A percentile compares a stretch with the other conserved stretches of the same genome.
phyloP scores from a whole-genome alignment of 2,329 filamentous ascomycete genomes.

The Colletotrichum lindemuthianum region DNA sequence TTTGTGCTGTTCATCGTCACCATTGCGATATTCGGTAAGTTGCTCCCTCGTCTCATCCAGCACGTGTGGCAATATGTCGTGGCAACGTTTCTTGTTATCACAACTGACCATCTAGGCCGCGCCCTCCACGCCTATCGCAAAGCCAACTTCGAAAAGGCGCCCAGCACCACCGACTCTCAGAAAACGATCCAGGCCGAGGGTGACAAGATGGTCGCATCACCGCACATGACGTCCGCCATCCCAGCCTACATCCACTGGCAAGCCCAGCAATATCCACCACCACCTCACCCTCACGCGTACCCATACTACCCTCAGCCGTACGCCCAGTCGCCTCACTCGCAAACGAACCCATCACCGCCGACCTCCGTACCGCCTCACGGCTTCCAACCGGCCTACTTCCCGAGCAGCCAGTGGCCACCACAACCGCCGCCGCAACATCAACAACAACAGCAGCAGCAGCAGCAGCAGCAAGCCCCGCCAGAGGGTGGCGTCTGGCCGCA shows the following conservation, averaged over 20 bases:
- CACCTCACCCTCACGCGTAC: constrained; percentile 30
- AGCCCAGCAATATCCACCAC: constrained; percentile 25
- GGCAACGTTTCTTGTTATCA: background rate
- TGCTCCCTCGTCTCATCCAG: background rate
- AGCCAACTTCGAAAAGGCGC: constrained; percentile 31
- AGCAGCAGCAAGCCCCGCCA: constrained; percentile 18
- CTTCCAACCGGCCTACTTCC: constrained; percentile 32
- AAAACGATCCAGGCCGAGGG: constrained; percentile 28
- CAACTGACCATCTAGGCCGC: constrained; percentile 28
- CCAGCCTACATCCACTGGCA: constrained; percentile 33
- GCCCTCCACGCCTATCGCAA: constrained; percentile 32
- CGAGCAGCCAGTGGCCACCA: constrained; percentile 28
- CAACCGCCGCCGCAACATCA: constrained; percentile 19
- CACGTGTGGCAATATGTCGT: background rate
- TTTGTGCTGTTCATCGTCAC: constrained; percentile 35
- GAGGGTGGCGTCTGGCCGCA: constrained; percentile 34
- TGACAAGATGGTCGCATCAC: constrained; percentile 36
- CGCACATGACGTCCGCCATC: constrained; percentile 35
- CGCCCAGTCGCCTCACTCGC: constrained; percentile 32
- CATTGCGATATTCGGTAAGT: constrained; percentile 32
- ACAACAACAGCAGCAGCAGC: constrained; percentile 1
- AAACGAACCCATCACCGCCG: constrained; percentile 29
- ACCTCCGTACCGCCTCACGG: constrained; percentile 28
- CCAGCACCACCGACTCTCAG: constrained; percentile 27
- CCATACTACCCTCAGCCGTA: constrained; percentile 34